phyloP scores from a whole-genome alignment of 2,329 filamentous ascomycete species.

The Microsporum audouinii region DNA sequence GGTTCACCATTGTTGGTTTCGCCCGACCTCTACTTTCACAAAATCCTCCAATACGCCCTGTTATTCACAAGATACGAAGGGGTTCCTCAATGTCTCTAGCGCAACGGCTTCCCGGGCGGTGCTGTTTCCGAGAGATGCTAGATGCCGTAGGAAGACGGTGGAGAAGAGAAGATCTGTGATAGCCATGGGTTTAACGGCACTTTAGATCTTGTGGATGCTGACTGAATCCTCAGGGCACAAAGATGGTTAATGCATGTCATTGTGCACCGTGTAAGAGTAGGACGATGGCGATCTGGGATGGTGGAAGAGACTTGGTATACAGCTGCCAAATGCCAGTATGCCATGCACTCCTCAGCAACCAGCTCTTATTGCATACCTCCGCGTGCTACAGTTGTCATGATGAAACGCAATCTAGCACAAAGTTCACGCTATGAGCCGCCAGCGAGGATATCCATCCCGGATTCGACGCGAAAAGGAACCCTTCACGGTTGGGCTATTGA shows the following conservation, averaged over 20 bases:
- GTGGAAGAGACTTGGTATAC: neutral
- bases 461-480: neutral
- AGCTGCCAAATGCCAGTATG: neutral
- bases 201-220: too few species aligned
- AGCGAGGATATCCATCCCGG: neutral
- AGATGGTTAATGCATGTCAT: neutral
- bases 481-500: neutral
- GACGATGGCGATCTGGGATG: neutral
- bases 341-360: neutral
- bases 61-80: neutral
- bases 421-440: neutral
- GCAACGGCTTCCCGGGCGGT: too few species aligned
- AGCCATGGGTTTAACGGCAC: too few species aligned
- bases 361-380: neutral
- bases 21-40: neutral
- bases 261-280: neutral
- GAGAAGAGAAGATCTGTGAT: too few species aligned
- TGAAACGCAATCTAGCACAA: neutral
- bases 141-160: too few species aligned
- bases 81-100: too few species aligned
- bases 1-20: neutral
- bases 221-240: too few species aligned
- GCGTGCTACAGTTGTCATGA: neutral
- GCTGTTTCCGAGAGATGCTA: too few species aligned
- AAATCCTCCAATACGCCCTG: neutral